Conservation (phyloP, 345 rosid genomes). For the Pistacia vera region DNA sequence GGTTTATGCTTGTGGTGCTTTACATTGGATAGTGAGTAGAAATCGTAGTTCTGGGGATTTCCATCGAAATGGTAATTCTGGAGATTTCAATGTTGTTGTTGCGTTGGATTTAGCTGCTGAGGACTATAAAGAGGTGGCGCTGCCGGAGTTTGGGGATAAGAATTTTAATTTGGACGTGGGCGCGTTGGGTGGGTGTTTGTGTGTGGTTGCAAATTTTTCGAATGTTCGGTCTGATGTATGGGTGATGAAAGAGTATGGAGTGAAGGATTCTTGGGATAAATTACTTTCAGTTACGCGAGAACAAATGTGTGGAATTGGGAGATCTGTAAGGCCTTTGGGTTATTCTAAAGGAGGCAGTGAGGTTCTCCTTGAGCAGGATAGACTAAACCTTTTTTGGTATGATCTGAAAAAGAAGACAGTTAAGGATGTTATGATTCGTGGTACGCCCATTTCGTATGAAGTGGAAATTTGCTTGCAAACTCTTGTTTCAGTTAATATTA, state of each 20-base stretch:
- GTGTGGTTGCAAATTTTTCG: conserved; percentile 36
- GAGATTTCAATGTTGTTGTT: conserved; percentile 26
- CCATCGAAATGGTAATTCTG: conserved; percentile 23
- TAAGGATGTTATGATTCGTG: conserved; percentile 26
- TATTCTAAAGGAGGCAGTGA: conserved; percentile 38
- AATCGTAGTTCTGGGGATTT: conserved; percentile 20
- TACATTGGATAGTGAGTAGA: conserved; percentile 55
- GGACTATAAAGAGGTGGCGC: conserved; percentile 30
- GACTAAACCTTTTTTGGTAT: conserved; percentile 42
- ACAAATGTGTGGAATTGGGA: conserved; percentile 24
- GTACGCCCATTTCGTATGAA: conserved; percentile 32
- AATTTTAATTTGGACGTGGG: conserved; percentile 35
- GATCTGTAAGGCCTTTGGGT: conserved; percentile 46
- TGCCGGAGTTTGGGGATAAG: conserved; percentile 29
- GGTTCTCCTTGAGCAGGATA: conserved; percentile 45
- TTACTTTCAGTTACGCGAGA: conserved; percentile 32
- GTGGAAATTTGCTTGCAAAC: conserved; percentile 43
- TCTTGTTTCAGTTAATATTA: conserved; percentile 40
- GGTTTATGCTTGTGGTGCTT: conserved; percentile 47
- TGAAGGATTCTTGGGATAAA: conserved; percentile 55
- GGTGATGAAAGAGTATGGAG: conserved; percentile 61
- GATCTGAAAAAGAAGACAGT: conserved; percentile 37
- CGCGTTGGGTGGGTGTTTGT: conserved; percentile 47
- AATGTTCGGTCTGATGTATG: conserved; percentile 48
- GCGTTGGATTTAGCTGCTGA: conserved; percentile 54